These are phyloP conservation scores for Colletotrichum scovillei DNA, from an alignment of 2,329 filamentous ascomycete genomes.

Conservation along the genomic window DNA sequence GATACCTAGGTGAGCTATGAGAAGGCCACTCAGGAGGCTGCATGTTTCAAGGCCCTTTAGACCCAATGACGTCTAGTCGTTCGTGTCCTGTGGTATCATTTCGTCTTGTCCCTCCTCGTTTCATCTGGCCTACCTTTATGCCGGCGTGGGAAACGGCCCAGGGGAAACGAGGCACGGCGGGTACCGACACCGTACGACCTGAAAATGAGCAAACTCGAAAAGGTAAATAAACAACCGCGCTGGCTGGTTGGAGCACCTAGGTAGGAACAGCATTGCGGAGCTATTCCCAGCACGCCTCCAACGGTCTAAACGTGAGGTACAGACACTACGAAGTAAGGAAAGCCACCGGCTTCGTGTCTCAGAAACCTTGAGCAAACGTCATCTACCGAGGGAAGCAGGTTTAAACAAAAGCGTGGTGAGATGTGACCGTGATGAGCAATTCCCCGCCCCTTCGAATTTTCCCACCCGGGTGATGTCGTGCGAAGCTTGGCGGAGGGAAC, in stretches of 20 bases:
- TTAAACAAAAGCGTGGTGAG: neutral
- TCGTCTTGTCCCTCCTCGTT: neutral
- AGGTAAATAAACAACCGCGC: neutral
- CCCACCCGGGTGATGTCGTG: neutral
- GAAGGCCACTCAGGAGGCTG: neutral
- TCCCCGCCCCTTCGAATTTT: neutral
- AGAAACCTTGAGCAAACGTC: neutral
- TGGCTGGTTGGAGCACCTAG: neutral
- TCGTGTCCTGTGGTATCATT: neutral
- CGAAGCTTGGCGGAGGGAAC: neutral
- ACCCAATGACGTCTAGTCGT: conserved; percentile 5
- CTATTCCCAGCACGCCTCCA: neutral
- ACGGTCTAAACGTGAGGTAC: neutral
- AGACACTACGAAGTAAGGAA: neutral
- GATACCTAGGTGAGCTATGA: neutral
- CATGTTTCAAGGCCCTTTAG: conserved; percentile 12
- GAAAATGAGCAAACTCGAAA: neutral
- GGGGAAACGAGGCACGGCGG: too few relatives aligned
- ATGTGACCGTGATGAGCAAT: neutral
- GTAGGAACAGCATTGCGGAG: neutral
- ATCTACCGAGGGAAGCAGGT: neutral
- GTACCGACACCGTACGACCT: neutral
- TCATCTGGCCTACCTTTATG: neutral
- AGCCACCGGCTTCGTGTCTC: neutral
- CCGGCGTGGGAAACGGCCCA: too few relatives aligned